Conservation (phyloP, 2,329 filamentous ascomycete genomes). For the Westerdykella sp. region DNA sequence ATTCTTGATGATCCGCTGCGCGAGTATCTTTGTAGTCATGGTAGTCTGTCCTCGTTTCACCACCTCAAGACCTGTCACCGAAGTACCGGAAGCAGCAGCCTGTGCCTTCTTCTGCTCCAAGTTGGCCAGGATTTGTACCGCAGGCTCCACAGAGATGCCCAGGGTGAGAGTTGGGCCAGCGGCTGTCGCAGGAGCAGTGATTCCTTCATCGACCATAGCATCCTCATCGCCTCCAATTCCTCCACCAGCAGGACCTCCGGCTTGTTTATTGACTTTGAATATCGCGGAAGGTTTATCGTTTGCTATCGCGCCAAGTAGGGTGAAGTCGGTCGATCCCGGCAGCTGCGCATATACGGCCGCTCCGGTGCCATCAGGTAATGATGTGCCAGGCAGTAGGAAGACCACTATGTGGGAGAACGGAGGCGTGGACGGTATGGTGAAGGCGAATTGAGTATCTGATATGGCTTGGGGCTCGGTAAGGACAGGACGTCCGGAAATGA, state of each 20-base stretch:
- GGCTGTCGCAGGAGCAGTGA: constrained; percentile 10
- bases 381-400: constrained; percentile 74
- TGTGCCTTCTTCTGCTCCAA: constrained; percentile 54
- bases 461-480: constrained; percentile 52
- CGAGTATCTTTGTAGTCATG: constrained; percentile 68
- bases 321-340: constrained; percentile 58
- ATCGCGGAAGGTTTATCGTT: constrained; percentile 88
- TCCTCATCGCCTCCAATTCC: constrained; percentile 43
- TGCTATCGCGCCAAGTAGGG: constrained; percentile 81
- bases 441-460: constrained; percentile 57
- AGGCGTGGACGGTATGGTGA: constrained; percentile 58
- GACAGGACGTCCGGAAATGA: constrained; percentile 55
- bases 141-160: constrained; percentile 76
- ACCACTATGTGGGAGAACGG: constrained; percentile 71
- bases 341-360: constrained; percentile 85
- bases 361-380: constrained; percentile 67
- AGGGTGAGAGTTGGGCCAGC: constrained; percentile 52
- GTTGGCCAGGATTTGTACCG: constrained; percentile 62
- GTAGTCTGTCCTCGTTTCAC: constrained; percentile 35
- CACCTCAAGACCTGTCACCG: constrained; percentile 28
- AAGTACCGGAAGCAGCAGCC: constrained; percentile 23
- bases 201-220: constrained; percentile 41
- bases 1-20: constrained; percentile 91
- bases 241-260: constrained; percentile 32
- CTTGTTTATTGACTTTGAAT: constrained; percentile 61